Percentiles rank a stretch among this genome's conserved stretches.
Conservation (phyloP, 768 basidiomycete species). For the Daedaleopsis sinensis region DNA sequence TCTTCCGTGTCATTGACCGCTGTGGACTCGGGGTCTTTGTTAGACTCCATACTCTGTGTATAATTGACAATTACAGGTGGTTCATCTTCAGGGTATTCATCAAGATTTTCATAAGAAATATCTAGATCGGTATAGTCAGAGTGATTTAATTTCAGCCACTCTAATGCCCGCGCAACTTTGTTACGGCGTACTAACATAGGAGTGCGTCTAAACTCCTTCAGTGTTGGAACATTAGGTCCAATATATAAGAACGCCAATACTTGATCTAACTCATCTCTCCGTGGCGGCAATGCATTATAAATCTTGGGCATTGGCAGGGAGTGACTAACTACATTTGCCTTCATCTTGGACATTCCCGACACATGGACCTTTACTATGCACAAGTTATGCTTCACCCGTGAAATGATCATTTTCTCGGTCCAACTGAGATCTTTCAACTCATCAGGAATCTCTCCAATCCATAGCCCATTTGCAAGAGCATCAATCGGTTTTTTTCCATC, state of each 20-base stretch:
- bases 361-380: conserved; percentile 37
- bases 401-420: conserved; percentile 35
- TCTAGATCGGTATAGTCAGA: conserved; percentile 15
- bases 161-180: conserved; percentile 16
- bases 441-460: conserved; percentile 39
- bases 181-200: conserved; percentile 28
- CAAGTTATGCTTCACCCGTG: conserved; percentile 31
- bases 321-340: conserved; percentile 21
- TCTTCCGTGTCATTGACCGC: background rate
- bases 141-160: conserved; percentile 28
- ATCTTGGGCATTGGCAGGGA: conserved; percentile 16
- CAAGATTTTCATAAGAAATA: conserved; percentile 10
- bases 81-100: conserved; percentile 7
- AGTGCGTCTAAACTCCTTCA: conserved; percentile 28
- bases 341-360: conserved; percentile 22
- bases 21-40: background rate
- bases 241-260: conserved; percentile 35
- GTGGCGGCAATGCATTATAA: conserved; percentile 12
- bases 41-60: background rate
- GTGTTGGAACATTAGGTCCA: conserved; percentile 29
- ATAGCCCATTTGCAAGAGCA: conserved; percentile 37
- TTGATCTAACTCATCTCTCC: conserved; percentile 19
- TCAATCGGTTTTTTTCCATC: background rate
- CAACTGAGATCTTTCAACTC: conserved; percentile 32
- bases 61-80: conserved; percentile 5